phyloP scores from a whole-genome alignment of 148 eudicot genomes.

The Diospyros lotus region DNA sequence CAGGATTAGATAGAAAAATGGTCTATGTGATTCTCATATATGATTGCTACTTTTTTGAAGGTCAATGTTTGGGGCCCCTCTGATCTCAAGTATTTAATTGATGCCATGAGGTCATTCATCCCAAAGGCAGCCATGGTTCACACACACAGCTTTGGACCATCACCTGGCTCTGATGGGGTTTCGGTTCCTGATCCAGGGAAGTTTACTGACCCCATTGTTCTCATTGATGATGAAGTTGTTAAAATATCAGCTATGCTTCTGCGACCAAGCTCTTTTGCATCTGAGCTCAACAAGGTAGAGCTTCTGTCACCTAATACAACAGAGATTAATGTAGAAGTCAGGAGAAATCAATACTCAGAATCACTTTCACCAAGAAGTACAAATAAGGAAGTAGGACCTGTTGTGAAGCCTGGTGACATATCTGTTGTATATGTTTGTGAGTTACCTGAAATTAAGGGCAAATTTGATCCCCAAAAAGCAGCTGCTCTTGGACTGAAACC shows the following conservation, averaged over 20 bases:
- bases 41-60: constrained; percentile 34
- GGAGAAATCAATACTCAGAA: constrained; percentile 10
- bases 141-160: constrained; percentile 72
- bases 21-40: background rate
- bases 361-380: constrained; percentile 3
- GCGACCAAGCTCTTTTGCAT: constrained; percentile 33
- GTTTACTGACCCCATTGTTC: constrained; percentile 47
- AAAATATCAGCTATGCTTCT: constrained; percentile 85
- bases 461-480: constrained; percentile 82
- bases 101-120: constrained; percentile 85
- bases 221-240: constrained; percentile 76
- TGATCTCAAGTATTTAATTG: constrained; percentile 59
- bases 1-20: background rate
- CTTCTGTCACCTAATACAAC: background rate
- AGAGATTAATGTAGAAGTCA: constrained; percentile 8
- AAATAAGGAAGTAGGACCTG: constrained; percentile 17
- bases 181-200: constrained; percentile 27
- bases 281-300: constrained; percentile 5
- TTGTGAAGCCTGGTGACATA: constrained; percentile 63
- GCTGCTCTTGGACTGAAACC: constrained; percentile 72
- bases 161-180: constrained; percentile 30
- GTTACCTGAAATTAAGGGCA: constrained; percentile 84
- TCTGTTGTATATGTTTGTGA: constrained; percentile 82
- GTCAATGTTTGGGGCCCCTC: constrained; percentile 93
- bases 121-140: constrained; percentile 97